Evolutionary conservation across 2,329 filamentous ascomycete species (phyloP).

Genomic region (Plectosphaerella sp.): DNA sequence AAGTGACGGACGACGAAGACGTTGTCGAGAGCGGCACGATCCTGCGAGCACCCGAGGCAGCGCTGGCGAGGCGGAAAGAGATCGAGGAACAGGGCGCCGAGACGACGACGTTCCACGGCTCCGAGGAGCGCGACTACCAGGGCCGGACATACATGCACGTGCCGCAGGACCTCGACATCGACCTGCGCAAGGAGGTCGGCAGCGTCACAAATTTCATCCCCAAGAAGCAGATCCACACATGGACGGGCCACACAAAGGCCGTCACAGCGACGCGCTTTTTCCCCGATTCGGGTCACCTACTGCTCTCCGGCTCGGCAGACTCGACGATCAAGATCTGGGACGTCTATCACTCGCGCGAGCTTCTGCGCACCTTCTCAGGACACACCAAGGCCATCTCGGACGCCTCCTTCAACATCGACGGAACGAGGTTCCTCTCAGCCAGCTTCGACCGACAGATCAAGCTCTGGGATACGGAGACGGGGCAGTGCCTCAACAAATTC

Average conservation of each 20-base stretch:
- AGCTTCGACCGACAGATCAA: conserved; percentile 97
- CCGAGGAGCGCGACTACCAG: conserved; percentile 83
- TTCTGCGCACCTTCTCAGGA: conserved; percentile 86
- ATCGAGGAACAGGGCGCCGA: conserved; percentile 63
- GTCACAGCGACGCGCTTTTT: conserved; percentile 90
- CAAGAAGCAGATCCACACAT: conserved; percentile 89
- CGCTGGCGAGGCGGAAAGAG: conserved; percentile 52
- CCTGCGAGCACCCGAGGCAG: conserved; percentile 49
- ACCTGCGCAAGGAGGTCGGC: conserved; percentile 75
- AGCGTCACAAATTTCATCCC: conserved; percentile 87
- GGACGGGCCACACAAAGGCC: conserved; percentile 78
- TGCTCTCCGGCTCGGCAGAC: conserved; percentile 88
- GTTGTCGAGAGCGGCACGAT: conserved; percentile 61
- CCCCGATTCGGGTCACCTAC: conserved; percentile 78
- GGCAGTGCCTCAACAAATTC: conserved; percentile 81
- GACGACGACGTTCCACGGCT: conserved; percentile 83
- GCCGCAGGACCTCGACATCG: conserved; percentile 82
- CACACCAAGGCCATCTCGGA: conserved; percentile 90
- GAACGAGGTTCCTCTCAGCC: conserved; percentile 82
- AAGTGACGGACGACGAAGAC: conserved; percentile 71
- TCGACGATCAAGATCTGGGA: conserved; percentile 92
- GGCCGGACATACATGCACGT: conserved; percentile 97
- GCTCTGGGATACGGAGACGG: conserved; percentile 96
- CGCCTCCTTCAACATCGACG: conserved; percentile 77
- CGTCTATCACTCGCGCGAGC: conserved; percentile 82